Conservation (phyloP, 805 yeast genomes). For the Tetrapisispora arboricola region DNA sequence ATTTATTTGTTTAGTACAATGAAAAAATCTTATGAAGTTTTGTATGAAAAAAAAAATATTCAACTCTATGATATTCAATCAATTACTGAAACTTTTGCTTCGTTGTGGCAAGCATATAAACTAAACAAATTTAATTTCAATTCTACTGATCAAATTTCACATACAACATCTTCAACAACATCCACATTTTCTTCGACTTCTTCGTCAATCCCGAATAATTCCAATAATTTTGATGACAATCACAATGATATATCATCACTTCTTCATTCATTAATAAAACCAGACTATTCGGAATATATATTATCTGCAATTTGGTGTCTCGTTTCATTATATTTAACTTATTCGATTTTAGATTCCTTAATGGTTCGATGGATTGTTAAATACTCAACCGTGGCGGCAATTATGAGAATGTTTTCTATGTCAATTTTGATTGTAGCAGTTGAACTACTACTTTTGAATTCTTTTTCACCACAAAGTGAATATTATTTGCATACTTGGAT, state of each 20-base stretch:
- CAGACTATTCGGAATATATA: slow-evolving; percentile 67
- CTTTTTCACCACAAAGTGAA: slow-evolving; percentile 61
- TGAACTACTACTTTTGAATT: slow-evolving; percentile 55
- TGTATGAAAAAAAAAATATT: slow-evolving; percentile 9
- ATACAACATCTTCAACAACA: slow-evolving; percentile 3
- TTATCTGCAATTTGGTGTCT: slow-evolving; percentile 88
- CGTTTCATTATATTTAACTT: slow-evolving; percentile 77
- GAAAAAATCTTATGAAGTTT: slow-evolving; percentile 19
- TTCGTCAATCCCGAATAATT: neutral
- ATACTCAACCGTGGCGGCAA: slow-evolving; percentile 80
- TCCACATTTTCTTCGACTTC: slow-evolving; percentile 8
- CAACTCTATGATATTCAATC: slow-evolving; percentile 19
- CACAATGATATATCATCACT: slow-evolving; percentile 1
- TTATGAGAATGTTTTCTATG: slow-evolving; percentile 76
- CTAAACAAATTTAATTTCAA: slow-evolving; percentile 18
- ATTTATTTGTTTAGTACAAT: slow-evolving; percentile 41
- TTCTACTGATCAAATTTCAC: neutral
- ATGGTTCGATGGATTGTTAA: slow-evolving; percentile 92
- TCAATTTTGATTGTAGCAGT: slow-evolving; percentile 60
- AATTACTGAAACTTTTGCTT: slow-evolving; percentile 14
- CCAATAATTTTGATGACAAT: neutral
- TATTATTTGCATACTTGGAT: slow-evolving; percentile 88
- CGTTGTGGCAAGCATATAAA: slow-evolving; percentile 15
- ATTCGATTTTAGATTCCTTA: slow-evolving; percentile 75
- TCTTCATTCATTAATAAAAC: slow-evolving; percentile 34